Conservation (phyloP, 1,284 basidiomycete species). For the Gastroboletus turbinatus region DNA sequence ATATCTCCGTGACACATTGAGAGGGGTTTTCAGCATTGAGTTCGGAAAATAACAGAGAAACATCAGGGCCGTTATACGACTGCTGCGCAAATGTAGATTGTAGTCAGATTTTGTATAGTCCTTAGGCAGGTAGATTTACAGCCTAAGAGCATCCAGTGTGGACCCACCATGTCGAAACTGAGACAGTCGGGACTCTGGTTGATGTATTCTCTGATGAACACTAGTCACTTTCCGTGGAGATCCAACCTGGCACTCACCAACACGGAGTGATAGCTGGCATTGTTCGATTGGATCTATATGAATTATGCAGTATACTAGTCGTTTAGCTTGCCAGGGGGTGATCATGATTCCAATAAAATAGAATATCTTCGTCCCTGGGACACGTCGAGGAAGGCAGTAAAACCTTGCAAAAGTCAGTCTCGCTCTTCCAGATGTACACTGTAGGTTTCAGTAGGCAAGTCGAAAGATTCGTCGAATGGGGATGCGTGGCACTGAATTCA, state of each 20-base stretch:
- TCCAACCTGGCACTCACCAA: neutral
- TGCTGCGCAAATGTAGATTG: neutral
- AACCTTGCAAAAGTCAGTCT: too few species aligned
- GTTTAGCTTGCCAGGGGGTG: neutral
- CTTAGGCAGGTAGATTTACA: neutral
- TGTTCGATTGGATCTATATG: neutral
- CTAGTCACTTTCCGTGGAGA: neutral
- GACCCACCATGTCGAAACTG: neutral
- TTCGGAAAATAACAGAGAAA: too few species aligned
- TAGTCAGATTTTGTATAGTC: neutral
- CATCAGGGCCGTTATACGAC: too few species aligned
- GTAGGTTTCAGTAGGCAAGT: neutral
- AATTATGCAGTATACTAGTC: neutral
- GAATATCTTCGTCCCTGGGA: too few species aligned
- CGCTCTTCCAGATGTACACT: neutral
- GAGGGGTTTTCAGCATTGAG: too few species aligned
- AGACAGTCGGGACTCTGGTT: neutral
- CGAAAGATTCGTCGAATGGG: too few species aligned
- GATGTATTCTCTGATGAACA: neutral
- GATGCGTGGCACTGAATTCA: neutral
- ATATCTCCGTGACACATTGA: too few species aligned
- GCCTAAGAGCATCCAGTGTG: neutral
- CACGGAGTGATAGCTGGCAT: neutral
- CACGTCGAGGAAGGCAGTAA: neutral
- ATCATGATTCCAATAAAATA: neutral